Evolutionary conservation across 129 eudicot species (phyloP).

Genomic region (Ambrosia artemisiifolia): DNA sequence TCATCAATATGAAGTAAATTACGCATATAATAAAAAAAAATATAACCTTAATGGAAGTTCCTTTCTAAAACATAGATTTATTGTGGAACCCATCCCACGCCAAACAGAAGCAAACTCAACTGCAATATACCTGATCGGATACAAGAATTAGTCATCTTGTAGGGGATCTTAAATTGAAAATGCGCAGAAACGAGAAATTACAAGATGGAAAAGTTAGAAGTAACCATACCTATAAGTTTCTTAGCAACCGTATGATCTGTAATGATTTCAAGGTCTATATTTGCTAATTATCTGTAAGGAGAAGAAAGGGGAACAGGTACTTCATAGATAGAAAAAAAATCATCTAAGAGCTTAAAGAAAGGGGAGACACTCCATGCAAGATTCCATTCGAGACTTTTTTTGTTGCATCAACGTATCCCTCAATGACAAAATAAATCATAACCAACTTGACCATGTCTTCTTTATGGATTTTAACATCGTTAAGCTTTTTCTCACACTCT

Average conservation of each 20-base stretch:
- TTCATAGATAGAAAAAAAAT: slow-evolving; percentile 2
- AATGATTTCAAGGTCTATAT: slow-evolving; percentile 87
- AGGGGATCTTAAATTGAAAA: too few species aligned
- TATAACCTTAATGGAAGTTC: too few species aligned
- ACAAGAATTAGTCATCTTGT: too few species aligned
- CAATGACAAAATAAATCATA: slow-evolving; percentile 95
- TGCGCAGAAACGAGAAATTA: too few species aligned
- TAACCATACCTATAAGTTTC: too few species aligned
- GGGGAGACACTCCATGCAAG: slow-evolving; percentile 97
- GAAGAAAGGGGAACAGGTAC: background rate
- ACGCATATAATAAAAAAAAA: too few species aligned
- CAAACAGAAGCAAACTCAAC: too few species aligned
- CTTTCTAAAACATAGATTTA: too few species aligned
- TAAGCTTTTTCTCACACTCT: slow-evolving; percentile 95
- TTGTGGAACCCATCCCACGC: too few species aligned
- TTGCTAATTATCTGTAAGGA: slow-evolving; percentile 75
- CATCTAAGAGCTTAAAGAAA: background rate
- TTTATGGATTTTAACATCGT: slow-evolving; percentile 70
- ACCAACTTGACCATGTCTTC: slow-evolving; percentile 94
- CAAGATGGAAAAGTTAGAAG: too few species aligned
- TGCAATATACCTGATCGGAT: too few species aligned
- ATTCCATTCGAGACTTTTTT: slow-evolving; percentile 77
- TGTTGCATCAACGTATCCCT: slow-evolving; percentile 95
- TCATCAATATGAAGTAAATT: too few species aligned
- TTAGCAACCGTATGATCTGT: slow-evolving; percentile 96